Conservation (phyloP, 2,329 filamentous ascomycete genomes). For the Phialophora macrospora region DNA sequence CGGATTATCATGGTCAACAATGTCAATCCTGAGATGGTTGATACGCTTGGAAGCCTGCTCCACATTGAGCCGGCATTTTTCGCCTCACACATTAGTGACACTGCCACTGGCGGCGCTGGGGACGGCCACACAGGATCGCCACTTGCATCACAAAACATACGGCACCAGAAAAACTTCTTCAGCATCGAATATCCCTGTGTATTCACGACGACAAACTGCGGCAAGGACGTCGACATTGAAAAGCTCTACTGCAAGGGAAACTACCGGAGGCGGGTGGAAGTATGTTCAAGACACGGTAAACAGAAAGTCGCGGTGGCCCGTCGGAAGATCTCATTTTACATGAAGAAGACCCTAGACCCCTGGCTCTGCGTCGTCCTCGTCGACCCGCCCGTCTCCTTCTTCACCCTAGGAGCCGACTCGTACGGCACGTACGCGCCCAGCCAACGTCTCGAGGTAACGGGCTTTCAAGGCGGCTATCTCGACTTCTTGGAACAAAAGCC, state of each 20-base stretch:
- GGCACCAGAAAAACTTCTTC: constrained; percentile 34
- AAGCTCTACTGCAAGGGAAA: constrained; percentile 37
- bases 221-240: constrained; percentile 36
- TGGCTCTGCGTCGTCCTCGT: constrained; percentile 37
- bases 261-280: constrained; percentile 35
- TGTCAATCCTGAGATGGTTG: constrained; percentile 34
- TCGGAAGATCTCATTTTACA: constrained; percentile 37
- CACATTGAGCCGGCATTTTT: constrained; percentile 37
- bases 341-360: constrained; percentile 34
- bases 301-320: constrained; percentile 36
- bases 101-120: constrained; percentile 22
- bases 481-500: constrained; percentile 33
- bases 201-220: constrained; percentile 31
- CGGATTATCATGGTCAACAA: constrained; percentile 38
- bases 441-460: constrained; percentile 30
- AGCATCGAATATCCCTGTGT: constrained; percentile 35
- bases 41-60: constrained; percentile 34
- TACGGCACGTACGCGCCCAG: constrained; percentile 29
- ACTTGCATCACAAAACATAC: constrained; percentile 32
- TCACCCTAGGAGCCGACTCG: constrained; percentile 30
- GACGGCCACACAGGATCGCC: constrained; percentile 30
- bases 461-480: constrained; percentile 36
- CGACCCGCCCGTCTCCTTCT: constrained; percentile 34
- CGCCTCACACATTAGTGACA: constrained; percentile 32
- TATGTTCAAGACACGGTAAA: constrained; percentile 32